Base-by-base conservation (phyloP, 2,329 filamentous ascomycete genomes). In the Plenodomus biglobosus region DNA sequence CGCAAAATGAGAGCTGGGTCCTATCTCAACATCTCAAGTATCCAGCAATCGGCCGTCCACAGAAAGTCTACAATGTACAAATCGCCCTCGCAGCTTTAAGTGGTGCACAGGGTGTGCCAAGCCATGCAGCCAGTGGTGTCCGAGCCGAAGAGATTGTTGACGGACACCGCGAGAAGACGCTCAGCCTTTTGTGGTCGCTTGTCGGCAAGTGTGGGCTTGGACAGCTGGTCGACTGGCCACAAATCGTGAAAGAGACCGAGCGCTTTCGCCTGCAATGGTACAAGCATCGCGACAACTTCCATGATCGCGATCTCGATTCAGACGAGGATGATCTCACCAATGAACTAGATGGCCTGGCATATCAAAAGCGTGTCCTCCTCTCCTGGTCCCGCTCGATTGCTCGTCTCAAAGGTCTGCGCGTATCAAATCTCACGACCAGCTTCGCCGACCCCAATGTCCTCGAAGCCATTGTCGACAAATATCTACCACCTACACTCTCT, bases 161-260 rank as follows among this genome's bases (percentile, higher is more conserved):
- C 55, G 84, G 84, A 2, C 82, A 85, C 56, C 78, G 84, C 8
- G 83, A 86, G 59, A 85, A 82, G 66, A 86, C 83, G 0, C 73
- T 86, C 38, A 78, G 76, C 4, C 71, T 86, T 8, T 72, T 87
- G 4, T 85, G 83, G 83, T 73, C 75, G 3, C 71, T 86, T 18
- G 77, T 85, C 32, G 79, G 79, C 35, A 78, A 77, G 64, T 81
- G 78, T 71, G 82, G 82, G 1, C 68, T 85, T 7, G 66, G 71
- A 5, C 71, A 67, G 6, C 72, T 86, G 0, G 72, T 86, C 1
- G 78, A 85, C 55, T 82, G 79, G 76, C 64, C 73, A 5, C 79
- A 80, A 44, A 59, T 85, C 8, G 69, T 70, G 20, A 75, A 74
- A 17, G 83, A 86, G 59, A 78, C 78, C 32, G 57, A 59, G 17